Percentiles rank a stretch among this genome's conserved stretches.
These are phyloP conservation scores for Monilinia aucupariae DNA, from an alignment of 2,329 filamentous ascomycete species.

Conservation along the genomic window DNA sequence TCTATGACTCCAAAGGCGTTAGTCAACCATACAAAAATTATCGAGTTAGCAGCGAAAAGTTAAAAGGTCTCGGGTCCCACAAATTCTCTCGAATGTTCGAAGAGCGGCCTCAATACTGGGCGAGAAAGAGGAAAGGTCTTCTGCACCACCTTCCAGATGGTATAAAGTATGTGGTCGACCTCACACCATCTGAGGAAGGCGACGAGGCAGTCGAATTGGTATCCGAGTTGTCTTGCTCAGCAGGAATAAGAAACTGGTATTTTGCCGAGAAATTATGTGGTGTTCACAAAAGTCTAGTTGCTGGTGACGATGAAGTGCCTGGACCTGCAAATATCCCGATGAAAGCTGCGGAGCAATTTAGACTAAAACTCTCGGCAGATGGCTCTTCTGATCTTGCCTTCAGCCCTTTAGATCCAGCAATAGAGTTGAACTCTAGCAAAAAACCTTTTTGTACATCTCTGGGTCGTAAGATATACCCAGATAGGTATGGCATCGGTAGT, in stretches of 20 bases:
- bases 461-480: not conserved
- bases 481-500: not conserved
- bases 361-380: not conserved
- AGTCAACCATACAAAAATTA: slow-evolving; percentile 36
- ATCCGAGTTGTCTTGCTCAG: slow-evolving; percentile 53
- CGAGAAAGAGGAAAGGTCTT: slow-evolving; percentile 36
- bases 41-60: slow-evolving; percentile 43
- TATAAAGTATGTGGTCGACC: slow-evolving; percentile 55
- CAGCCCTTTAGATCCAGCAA: too few relatives aligned
- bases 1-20: slow-evolving; percentile 28
- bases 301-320: slow-evolving; percentile 43
- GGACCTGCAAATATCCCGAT: not conserved
- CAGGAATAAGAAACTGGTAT: slow-evolving; percentile 52
- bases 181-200: slow-evolving; percentile 57
- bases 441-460: not conserved
- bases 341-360: not conserved
- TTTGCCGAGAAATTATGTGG: slow-evolving; percentile 36
- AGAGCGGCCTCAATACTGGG: slow-evolving; percentile 40
- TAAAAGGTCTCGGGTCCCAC: slow-evolving; percentile 43
- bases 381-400: not conserved
- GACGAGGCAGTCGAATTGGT: slow-evolving; percentile 57
- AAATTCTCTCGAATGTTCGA: slow-evolving; percentile 44
- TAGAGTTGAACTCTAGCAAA: not conserved
- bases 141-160: slow-evolving; percentile 36
- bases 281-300: slow-evolving; percentile 40